Base-by-base conservation (phyloP, 2,329 filamentous ascomycete genomes). In the Neopestalotiopsis sp. region DNA sequence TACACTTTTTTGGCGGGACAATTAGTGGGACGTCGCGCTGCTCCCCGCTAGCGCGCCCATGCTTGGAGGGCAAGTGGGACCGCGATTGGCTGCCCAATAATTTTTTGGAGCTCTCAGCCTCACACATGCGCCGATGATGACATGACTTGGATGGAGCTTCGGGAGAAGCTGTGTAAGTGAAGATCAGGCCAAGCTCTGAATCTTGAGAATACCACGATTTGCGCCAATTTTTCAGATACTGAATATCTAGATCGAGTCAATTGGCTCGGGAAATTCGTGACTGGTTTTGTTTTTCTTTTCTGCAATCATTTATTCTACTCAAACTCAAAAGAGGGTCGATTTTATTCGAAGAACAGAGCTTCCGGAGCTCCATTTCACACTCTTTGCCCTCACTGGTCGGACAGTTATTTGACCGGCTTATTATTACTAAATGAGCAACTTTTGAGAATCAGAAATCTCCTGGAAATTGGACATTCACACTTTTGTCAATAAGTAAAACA, bases 121-220 rank as follows among this genome's bases (percentile, higher is more conserved):
- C 69, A 68, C 68, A 72, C 67, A 75, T 73, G 67, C 65, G 65
- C 72, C 71, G 71, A 76, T 75, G 73, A 77, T 76, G 74, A 70
- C 67, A 69, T 70, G 61, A 70, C 67, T 60, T 52, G 17, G 45
- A 52, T 10, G 45, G 45, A 52, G 45, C 45, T 67, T 24, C 34
- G 52, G 28, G 20, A 52, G 30, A 52, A 32, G 42, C 14, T 67
- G 60, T 45, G 49, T 69, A 67, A 67, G 58, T 67, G 20, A 63
- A 38, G 57, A 49, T 30, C 42, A 4, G 34, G 12, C 3, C 59
- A 17, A 30, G 34, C 17, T 34, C 34, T 42, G 5, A 12, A 17
- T 4, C n/a, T 38, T 14, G n/a, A 9, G 10, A 20, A 20, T 38
- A 3, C 20, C 32, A 61, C 59, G 59, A 28, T n/a, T 32, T 4